phyloP scores from a whole-genome alignment of 208 protist species.

The Novymonas esmeraldas region DNA sequence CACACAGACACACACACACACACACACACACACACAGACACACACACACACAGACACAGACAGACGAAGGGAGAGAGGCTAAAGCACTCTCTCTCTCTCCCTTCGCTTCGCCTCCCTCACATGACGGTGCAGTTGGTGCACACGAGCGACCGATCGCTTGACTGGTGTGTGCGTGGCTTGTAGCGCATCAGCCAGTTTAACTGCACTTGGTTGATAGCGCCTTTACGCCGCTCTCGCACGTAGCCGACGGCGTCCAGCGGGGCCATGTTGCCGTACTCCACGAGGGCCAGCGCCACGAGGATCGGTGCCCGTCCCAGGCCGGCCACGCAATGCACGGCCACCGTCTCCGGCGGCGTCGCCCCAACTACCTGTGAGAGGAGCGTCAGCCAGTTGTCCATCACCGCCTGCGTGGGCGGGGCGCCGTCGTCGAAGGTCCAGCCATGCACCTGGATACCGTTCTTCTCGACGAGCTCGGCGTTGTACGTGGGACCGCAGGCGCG shows the following conservation, averaged over 20 bases:
- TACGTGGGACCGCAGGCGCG: conserved; percentile 89
- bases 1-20: neutral
- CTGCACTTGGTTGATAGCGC: conserved; percentile 93
- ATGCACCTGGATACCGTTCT: conserved; percentile 78
- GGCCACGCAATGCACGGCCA: conserved; percentile 94
- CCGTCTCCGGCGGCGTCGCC: conserved; percentile 34
- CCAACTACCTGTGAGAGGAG: conserved; percentile 73
- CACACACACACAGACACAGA: neutral
- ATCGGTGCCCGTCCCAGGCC: conserved; percentile 92
- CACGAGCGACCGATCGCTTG: conserved; percentile 25
- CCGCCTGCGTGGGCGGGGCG: conserved; percentile 73
- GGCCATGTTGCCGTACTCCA: conserved; percentile 80
- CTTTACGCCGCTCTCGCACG: conserved; percentile 80
- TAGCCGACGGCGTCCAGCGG: conserved; percentile 84
- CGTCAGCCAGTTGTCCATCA: conserved; percentile 81
- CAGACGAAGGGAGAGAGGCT: neutral
- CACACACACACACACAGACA: neutral
- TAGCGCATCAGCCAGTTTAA: conserved; percentile 91
- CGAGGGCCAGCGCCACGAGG: conserved; percentile 88
- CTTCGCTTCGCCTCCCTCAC: conserved; percentile 24
- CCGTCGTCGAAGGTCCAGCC: conserved; percentile 93
- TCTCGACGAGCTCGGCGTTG: conserved; percentile 63
- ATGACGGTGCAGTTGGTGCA: conserved; percentile 68
- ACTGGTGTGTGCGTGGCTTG: conserved; percentile 57
- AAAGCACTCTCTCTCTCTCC: neutral